Conservation (phyloP, 495 filamentous ascomycete genomes). For the Penicillium goetzii region DNA sequence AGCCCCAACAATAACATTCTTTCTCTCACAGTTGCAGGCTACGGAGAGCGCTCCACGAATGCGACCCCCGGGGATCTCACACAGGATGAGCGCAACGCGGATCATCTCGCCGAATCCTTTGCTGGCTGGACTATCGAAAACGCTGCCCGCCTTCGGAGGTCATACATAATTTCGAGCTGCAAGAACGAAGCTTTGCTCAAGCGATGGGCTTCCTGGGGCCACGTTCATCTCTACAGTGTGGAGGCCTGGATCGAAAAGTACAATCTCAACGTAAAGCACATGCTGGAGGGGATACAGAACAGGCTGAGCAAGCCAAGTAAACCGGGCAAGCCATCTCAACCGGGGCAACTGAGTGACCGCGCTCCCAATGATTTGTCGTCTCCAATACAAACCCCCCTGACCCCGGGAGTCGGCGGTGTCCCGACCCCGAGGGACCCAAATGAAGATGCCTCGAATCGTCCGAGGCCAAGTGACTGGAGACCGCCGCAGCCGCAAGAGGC, state of each 20-base stretch:
- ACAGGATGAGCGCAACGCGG: slow-evolving; percentile 36
- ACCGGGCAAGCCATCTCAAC: neutral
- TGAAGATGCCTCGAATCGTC: neutral
- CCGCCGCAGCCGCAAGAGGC: neutral
- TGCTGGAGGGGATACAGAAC: neutral
- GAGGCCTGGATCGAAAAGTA: slow-evolving; percentile 8
- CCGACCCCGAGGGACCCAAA: neutral
- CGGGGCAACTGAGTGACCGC: neutral
- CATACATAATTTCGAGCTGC: slow-evolving; percentile 29
- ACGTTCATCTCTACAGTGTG: slow-evolving; percentile 23
- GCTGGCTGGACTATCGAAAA: slow-evolving; percentile 47
- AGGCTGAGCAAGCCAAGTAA: neutral
- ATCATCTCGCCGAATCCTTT: slow-evolving; percentile 48
- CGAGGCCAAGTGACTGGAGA: neutral
- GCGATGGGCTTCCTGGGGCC: slow-evolving; percentile 43
- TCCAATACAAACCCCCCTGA: slow-evolving; percentile 1
- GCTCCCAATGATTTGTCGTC: neutral
- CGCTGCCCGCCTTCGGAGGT: slow-evolving; percentile 39
- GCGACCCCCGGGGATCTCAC: slow-evolving; percentile 25
- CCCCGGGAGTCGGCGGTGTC: neutral
- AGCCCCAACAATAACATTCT: slow-evolving; percentile 27
- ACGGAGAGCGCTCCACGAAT: slow-evolving; percentile 23
- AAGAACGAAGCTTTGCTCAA: neutral
- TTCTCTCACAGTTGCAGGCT: slow-evolving; percentile 28
- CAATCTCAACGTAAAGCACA: neutral